Conservation (phyloP, 2,329 filamentous ascomycete genomes). For the Blastomyces parvus region DNA sequence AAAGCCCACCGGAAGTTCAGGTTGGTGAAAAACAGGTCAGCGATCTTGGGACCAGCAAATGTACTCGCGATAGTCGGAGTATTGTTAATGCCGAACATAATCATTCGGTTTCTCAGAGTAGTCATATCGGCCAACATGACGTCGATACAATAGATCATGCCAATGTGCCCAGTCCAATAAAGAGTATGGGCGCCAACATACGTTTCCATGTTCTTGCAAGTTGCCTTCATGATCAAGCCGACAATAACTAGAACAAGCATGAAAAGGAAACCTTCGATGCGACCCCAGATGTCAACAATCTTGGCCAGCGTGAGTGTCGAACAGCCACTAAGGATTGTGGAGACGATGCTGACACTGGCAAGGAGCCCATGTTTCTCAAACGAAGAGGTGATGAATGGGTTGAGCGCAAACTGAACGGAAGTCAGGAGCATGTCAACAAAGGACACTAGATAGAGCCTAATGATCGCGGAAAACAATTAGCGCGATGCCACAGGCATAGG, state of each 20-base stretch:
- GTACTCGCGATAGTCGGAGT: constrained; percentile 41
- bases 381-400: constrained; percentile 41
- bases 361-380: constrained; percentile 44
- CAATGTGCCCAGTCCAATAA: constrained; percentile 47
- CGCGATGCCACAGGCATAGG: not conserved
- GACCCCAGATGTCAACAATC: constrained; percentile 50
- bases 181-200: constrained; percentile 27
- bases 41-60: constrained; percentile 41
- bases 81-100: constrained; percentile 48
- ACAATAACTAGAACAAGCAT: constrained; percentile 35
- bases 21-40: constrained; percentile 41
- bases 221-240: constrained; percentile 39
- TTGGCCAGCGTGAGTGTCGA: constrained; percentile 50
- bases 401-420: constrained; percentile 30
- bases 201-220: constrained; percentile 16
- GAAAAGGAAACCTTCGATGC: constrained; percentile 44
- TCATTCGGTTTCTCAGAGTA: constrained; percentile 46
- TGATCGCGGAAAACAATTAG: not conserved
- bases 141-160: constrained; percentile 45
- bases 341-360: constrained; percentile 42
- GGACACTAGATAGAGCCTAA: constrained; percentile 24
- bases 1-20: constrained; percentile 55
- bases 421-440: constrained; percentile 30
- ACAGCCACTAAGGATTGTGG: constrained; percentile 46
- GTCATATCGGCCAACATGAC: constrained; percentile 56